Evolutionary conservation across 2,329 filamentous ascomycete species (phyloP).

Genomic region (Neurospora crassa): DNA sequence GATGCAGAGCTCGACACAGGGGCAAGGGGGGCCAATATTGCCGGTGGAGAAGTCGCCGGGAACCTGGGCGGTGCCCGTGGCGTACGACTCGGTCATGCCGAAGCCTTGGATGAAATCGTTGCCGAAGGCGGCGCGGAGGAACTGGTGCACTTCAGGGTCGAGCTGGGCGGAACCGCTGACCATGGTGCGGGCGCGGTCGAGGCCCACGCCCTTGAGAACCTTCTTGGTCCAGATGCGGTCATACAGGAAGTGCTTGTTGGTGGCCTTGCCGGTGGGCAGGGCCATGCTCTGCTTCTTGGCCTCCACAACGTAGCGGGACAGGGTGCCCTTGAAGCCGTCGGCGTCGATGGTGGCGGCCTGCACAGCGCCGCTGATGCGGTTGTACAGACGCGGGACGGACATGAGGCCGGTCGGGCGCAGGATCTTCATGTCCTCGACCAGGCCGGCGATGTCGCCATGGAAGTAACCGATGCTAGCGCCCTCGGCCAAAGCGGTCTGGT

Average conservation of each 20-base stretch:
- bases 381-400: conserved; percentile 86
- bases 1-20: conserved; percentile 65
- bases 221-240: conserved; percentile 88
- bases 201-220: conserved; percentile 70
- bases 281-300: conserved; percentile 74
- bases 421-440: conserved; percentile 86
- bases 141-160: conserved; percentile 78
- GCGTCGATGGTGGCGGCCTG: conserved; percentile 70
- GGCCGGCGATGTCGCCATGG: conserved; percentile 76
- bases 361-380: conserved; percentile 78
- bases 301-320: conserved; percentile 71
- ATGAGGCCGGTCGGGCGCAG: conserved; percentile 74
- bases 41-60: conserved; percentile 63
- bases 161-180: conserved; percentile 85
- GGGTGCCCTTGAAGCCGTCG: conserved; percentile 66
- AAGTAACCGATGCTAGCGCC: conserved; percentile 82
- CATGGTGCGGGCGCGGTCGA: conserved; percentile 65
- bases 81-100: conserved; percentile 89
- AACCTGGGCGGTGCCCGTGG: conserved; percentile 61
- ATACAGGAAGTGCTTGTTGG: conserved; percentile 68
- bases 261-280: conserved; percentile 61
- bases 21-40: conserved; percentile 68
- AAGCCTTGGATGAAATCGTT: conserved; percentile 80
- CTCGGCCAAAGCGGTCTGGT: conserved; percentile 63
- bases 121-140: conserved; percentile 74